Percentiles rank a stretch among this genome's conserved stretches.
Conservation (phyloP, 805 yeast genomes). For the Candida ficus region DNA sequence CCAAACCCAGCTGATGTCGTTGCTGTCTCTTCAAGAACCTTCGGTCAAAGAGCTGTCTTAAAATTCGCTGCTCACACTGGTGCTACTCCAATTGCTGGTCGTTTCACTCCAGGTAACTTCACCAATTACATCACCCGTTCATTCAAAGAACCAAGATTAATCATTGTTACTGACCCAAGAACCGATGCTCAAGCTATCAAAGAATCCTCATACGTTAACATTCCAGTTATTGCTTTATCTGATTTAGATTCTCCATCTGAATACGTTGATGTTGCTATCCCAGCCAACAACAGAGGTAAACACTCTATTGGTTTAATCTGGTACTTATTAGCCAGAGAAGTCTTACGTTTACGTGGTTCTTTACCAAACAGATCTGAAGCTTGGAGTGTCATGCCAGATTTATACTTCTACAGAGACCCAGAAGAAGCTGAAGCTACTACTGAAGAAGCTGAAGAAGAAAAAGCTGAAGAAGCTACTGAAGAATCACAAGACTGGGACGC, state of each 20-base stretch:
- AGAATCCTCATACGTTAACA: constrained; percentile 99
- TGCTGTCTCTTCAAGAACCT: constrained; percentile 98
- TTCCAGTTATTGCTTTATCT: constrained; percentile 98
- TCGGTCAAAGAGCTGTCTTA: constrained; percentile 99
- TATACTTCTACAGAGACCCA: constrained; percentile 99
- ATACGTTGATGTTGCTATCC: constrained; percentile 99
- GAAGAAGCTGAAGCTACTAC: constrained; percentile 90
- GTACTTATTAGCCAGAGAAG: constrained; percentile 99
- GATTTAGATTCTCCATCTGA: constrained; percentile 99
- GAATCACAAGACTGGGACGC: constrained; percentile 68
- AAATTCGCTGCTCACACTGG: constrained; percentile 99
- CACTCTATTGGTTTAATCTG: constrained; percentile 99
- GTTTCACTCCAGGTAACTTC: constrained; percentile 99
- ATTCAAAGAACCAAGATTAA: constrained; percentile 99
- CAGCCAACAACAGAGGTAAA: constrained; percentile 99
- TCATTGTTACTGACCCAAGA: constrained; percentile 99
- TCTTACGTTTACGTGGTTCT: constrained; percentile 97
- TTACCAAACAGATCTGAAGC: constrained; percentile 92
- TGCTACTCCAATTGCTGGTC: constrained; percentile 99
- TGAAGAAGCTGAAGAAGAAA: constrained; percentile 50
- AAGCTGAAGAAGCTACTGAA: constrained; percentile 53
- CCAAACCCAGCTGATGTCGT: constrained; percentile 98
- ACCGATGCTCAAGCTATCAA: constrained; percentile 99
- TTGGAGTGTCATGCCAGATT: constrained; percentile 99
- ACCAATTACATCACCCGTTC: constrained; percentile 99